Conservation (phyloP, 73 alveolate species). For the Vitrella brassicaformis region DNA sequence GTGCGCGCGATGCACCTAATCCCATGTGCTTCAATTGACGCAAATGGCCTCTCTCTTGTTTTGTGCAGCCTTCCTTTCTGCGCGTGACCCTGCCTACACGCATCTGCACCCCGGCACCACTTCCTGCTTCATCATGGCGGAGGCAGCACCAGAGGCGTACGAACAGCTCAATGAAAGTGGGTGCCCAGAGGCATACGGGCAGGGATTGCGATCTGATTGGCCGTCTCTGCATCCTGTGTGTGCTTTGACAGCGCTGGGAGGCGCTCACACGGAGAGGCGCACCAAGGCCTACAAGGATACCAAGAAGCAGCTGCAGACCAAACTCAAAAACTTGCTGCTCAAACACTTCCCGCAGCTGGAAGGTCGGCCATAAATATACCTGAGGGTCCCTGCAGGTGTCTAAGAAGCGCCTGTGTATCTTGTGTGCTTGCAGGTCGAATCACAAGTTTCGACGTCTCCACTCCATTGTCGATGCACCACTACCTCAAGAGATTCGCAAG, state of each 20-base stretch:
- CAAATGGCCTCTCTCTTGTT: too few relatives aligned
- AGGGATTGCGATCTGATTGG: too few relatives aligned
- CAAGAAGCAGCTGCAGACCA: constrained; percentile 18
- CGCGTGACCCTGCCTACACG: constrained; percentile 5
- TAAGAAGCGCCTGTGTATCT: too few relatives aligned
- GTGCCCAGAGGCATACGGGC: too few relatives aligned
- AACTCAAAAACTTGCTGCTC: background rate
- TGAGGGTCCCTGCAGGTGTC: too few relatives aligned
- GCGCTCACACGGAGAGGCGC: constrained; percentile 5
- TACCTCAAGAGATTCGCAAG: constrained; percentile 12
- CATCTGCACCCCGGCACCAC: constrained; percentile 17
- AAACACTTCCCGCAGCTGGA: too few relatives aligned
- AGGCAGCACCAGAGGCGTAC: constrained; percentile 9
- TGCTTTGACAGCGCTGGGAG: constrained; percentile 6
- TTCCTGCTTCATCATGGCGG: constrained; percentile 2
- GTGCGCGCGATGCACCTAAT: too few relatives aligned
- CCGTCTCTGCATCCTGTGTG: too few relatives aligned
- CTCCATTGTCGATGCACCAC: constrained; percentile 8
- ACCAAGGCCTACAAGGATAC: constrained; percentile 6
- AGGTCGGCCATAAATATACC: too few relatives aligned
- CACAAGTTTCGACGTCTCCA: constrained; percentile 4
- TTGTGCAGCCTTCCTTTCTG: too few relatives aligned
- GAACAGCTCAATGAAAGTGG: too few relatives aligned
- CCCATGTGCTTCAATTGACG: too few relatives aligned
- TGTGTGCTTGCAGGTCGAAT: constrained; percentile 2